phyloP scores from a whole-genome alignment of 768 basidiomycete species.

The Floccularia luteovirens region DNA sequence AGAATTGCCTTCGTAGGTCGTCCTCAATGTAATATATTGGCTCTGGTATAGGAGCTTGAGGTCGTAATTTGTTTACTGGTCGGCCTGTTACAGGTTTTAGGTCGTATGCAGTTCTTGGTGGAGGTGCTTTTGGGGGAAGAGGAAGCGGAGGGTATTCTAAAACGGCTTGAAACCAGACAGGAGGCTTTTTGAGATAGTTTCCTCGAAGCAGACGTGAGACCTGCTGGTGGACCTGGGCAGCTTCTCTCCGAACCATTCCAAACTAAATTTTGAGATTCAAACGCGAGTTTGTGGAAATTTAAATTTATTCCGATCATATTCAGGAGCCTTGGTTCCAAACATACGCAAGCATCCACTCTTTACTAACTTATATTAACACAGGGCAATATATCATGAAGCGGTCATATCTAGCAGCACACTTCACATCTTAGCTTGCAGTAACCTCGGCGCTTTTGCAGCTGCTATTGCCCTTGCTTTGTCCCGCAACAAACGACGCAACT shows the following conservation, averaged over 20 bases:
- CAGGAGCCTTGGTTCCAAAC: too few relatives aligned
- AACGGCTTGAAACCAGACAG: conserved; percentile 81
- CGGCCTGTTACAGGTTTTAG: conserved; percentile 16
- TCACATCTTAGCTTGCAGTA: neutral
- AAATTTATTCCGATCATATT: too few relatives aligned
- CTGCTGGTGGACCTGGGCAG: conserved; percentile 84
- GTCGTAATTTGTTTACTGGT: conserved; percentile 21
- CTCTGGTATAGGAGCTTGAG: conserved; percentile 38
- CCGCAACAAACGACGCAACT: neutral
- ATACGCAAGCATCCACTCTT: too few relatives aligned
- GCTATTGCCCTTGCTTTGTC: neutral
- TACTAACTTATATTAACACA: too few relatives aligned
- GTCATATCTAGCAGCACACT: too few relatives aligned
- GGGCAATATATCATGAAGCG: too few relatives aligned
- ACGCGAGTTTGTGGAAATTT: too few relatives aligned
- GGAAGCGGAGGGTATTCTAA: conserved; percentile 84
- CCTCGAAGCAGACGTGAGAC: conserved; percentile 74
- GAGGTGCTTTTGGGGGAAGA: conserved; percentile 69
- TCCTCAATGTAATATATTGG: conserved; percentile 80
- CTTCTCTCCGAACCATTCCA: conserved; percentile 70
- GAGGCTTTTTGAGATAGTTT: conserved; percentile 53
- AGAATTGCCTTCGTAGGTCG: conserved; percentile 82
- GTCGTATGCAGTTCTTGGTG: conserved; percentile 51
- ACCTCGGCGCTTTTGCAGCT: neutral
- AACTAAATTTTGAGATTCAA: neutral